phyloP scores from a whole-genome alignment of 257 asterid species.

The Fraxinus quadrangulata region DNA sequence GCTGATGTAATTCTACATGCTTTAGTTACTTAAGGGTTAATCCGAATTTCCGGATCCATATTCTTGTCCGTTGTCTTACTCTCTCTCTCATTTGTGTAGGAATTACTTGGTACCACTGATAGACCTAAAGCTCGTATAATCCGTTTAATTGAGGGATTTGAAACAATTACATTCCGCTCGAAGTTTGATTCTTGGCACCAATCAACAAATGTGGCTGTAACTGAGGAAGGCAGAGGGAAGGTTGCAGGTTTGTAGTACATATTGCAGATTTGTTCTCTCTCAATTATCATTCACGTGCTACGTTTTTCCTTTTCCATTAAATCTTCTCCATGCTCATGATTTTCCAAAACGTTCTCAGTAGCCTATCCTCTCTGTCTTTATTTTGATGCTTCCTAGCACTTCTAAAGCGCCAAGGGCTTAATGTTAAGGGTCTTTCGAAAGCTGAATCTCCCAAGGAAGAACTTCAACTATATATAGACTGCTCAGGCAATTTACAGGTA shows the following conservation, averaged over 20 bases:
- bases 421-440: conserved; percentile 90
- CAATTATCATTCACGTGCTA: background rate
- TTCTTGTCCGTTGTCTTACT: conserved; percentile 10
- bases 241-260: conserved; percentile 71
- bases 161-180: conserved; percentile 64
- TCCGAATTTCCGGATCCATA: conserved; percentile 19
- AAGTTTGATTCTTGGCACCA: conserved; percentile 77
- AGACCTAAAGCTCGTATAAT: conserved; percentile 39
- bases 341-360: background rate
- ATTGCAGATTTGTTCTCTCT: conserved; percentile 13
- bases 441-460: conserved; percentile 80
- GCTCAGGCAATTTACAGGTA: conserved; percentile 97
- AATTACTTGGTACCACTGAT: conserved; percentile 37
- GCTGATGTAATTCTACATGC: conserved; percentile 55
- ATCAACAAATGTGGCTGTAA: conserved; percentile 35
- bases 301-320: background rate
- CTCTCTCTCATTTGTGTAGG: conserved; percentile 30
- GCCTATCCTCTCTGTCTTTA: conserved; percentile 18
- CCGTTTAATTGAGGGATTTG: conserved; percentile 71
- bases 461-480: conserved; percentile 79
- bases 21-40: conserved; percentile 19
- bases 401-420: conserved; percentile 90
- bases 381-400: conserved; percentile 59
- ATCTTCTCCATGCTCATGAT: background rate
- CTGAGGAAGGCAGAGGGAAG: conserved; percentile 76